Evolutionary conservation across 768 basidiomycete genomes (phyloP).

Genomic region (Amanita subjunquillea): DNA sequence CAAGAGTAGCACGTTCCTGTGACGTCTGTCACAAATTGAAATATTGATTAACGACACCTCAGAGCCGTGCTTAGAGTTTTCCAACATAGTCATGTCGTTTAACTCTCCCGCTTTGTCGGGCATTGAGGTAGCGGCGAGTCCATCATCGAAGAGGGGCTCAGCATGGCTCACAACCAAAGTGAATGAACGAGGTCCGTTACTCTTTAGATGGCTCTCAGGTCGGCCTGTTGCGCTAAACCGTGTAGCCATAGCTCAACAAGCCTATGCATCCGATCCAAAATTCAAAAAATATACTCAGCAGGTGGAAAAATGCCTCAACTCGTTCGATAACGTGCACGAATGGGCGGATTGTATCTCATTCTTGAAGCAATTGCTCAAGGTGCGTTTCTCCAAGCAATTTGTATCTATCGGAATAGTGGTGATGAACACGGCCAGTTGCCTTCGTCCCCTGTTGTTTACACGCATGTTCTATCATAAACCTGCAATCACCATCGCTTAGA

Average conservation of each 20-base stretch:
- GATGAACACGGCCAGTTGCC: constrained; percentile 3
- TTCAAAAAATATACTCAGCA: constrained; percentile 90
- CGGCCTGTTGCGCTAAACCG: no score
- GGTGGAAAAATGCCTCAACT: constrained; percentile 85
- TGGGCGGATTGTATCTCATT: constrained; percentile 99
- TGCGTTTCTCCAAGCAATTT: constrained; percentile 17
- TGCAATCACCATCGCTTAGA: constrained; percentile 32
- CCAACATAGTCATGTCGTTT: constrained; percentile 13
- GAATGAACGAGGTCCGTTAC: constrained; percentile 39
- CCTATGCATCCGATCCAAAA: constrained; percentile 75
- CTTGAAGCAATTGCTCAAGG: constrained; percentile 88
- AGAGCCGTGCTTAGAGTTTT: no score
- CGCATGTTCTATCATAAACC: not conserved
- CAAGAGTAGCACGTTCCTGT: not conserved
- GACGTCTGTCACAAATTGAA: not conserved
- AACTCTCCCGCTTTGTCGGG: constrained; percentile 18
- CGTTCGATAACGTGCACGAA: constrained; percentile 94
- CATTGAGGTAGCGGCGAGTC: constrained; percentile 20
- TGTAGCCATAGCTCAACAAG: constrained; percentile 43
- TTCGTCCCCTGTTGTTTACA: not conserved
- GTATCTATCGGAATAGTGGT: not conserved
- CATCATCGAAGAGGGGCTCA: constrained; percentile 25
- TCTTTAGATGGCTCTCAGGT: no score
- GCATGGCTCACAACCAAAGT: constrained; percentile 30
- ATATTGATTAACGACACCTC: not conserved